Conservation (phyloP, 179 eudicot species). For the Nepenthes alata region DNA sequence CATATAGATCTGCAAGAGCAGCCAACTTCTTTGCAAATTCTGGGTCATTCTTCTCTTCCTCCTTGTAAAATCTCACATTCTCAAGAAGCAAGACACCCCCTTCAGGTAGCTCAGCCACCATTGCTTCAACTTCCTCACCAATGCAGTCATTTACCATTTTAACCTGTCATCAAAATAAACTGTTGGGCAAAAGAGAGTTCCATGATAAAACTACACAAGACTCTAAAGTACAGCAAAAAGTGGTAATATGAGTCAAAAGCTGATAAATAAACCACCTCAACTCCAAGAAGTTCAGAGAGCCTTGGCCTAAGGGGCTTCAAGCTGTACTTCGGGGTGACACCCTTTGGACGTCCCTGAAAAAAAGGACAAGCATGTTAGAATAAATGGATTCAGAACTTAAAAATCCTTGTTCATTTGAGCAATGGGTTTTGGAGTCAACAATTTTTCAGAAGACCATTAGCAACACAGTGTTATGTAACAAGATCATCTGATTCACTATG, state of each 20-base stretch:
- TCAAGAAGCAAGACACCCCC: slow-evolving; percentile 37
- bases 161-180: slow-evolving; percentile 13
- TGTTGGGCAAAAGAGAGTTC: neutral
- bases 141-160: slow-evolving; percentile 29
- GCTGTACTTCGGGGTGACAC: slow-evolving; percentile 87
- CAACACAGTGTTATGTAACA: too few relatives aligned
- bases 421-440: too few relatives aligned
- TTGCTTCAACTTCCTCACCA: slow-evolving; percentile 34
- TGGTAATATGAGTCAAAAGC: neutral
- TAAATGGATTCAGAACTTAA: too few relatives aligned
- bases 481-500: too few relatives aligned
- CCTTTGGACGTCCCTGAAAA: slow-evolving; percentile 77
- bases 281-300: slow-evolving; percentile 71
- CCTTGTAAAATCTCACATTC: slow-evolving; percentile 40
- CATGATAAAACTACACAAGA: neutral
- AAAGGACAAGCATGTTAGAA: slow-evolving; percentile 1
- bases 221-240: neutral
- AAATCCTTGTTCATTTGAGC: too few relatives aligned
- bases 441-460: too few relatives aligned
- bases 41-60: slow-evolving; percentile 45
- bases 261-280: slow-evolving; percentile 33
- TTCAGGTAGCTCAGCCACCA: slow-evolving; percentile 28
- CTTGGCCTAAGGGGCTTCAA: slow-evolving; percentile 80
- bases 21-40: slow-evolving; percentile 43
- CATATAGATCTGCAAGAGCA: slow-evolving; percentile 31